Base-by-base conservation (phyloP, 768 basidiomycete species). In the Hydnum rufescens region DNA sequence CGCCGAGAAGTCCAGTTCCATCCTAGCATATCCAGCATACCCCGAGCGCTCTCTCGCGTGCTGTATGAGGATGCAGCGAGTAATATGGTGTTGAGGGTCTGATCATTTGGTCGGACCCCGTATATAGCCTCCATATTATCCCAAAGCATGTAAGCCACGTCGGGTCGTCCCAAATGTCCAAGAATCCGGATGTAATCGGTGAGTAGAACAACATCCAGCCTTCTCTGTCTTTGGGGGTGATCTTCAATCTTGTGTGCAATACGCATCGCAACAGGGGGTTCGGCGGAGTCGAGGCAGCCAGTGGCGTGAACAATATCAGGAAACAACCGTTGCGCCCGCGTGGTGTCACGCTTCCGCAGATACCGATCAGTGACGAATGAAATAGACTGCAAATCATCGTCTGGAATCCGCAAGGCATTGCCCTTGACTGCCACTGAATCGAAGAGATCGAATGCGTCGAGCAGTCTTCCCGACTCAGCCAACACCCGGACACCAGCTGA, bases 111-210 rank as follows among this genome's bases (percentile, higher is more conserved):
- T 50, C 49, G 49, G 0, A 78, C 66, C 3, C 67, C 70, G 61
- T 81, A 89, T 2, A 86, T 62, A 0, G 63, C 58, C 3, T 66
- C 66, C 64, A 84, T 74, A 25, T 75, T 64, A n/a, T 79, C 76
- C 80, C 82, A 88, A 1, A 86, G 59, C 42, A 65, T 65, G 61
- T 82, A 78, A 3, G 79, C 70, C 4, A 72, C 65, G 57, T 82
- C 80, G 0, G 80, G 79, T 2, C 81, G 73, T 29, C 69, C 65
- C 19, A 69, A 68, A 22, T 68, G 68, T 25, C 68, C 67, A 39
- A 86, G 67, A 0, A 71, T 57, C 6, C 63, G 60, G 61, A 78
- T 67, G 58, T 77, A 71, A n/a, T 46, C 52, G 16, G 61, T 64
- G 34, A 67, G 25, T 1, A 58, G 32, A 18, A 51, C 56, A 25